A percentile compares a stretch with the other conserved stretches of the same genome.
These are phyloP conservation scores for Diaporthe helianthi DNA, from an alignment of 2,329 filamentous ascomycete species.

Conservation along the genomic window DNA sequence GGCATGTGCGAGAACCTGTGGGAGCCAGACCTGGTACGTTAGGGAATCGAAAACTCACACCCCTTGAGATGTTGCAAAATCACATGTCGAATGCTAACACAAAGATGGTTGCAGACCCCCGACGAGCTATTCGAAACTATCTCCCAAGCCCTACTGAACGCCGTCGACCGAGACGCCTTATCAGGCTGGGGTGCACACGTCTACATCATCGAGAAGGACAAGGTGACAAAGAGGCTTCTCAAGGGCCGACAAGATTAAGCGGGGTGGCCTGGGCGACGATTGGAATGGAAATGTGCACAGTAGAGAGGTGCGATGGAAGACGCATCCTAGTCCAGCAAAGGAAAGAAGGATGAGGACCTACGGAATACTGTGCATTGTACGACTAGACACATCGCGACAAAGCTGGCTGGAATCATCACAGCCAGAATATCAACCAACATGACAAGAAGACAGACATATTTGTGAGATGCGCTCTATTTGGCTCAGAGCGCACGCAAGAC, in stretches of 20 bases:
- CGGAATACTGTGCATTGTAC: constrained; percentile 34
- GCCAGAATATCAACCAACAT: constrained; percentile 26
- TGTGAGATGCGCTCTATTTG: neutral
- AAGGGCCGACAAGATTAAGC: constrained; percentile 93
- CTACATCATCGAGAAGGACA: constrained; percentile 99
- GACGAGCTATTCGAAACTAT: constrained; percentile 99
- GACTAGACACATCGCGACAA: constrained; percentile 34
- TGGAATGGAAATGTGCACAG: constrained; percentile 5
- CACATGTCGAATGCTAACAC: neutral
- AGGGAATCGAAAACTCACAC: neutral
- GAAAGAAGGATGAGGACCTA: constrained; percentile 30
- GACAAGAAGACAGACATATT: constrained; percentile 1
- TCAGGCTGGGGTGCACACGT: constrained; percentile 99
- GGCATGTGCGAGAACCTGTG: constrained; percentile 98
- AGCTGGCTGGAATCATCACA: constrained; percentile 26
- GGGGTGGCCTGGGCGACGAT: neutral
- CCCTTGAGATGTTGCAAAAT: too few relatives aligned
- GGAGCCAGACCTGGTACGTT: constrained; percentile 91
- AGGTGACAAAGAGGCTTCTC: constrained; percentile 98
- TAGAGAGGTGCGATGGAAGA: constrained; percentile 11
- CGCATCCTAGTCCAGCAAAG: constrained; percentile 25
- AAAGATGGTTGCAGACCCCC: constrained; percentile 67
- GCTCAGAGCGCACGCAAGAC: neutral
- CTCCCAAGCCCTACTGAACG: constrained; percentile 93
- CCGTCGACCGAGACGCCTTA: constrained; percentile 93